phyloP scores from a whole-genome alignment of 164 flowering plant species.

The Brasenia schreberi region DNA sequence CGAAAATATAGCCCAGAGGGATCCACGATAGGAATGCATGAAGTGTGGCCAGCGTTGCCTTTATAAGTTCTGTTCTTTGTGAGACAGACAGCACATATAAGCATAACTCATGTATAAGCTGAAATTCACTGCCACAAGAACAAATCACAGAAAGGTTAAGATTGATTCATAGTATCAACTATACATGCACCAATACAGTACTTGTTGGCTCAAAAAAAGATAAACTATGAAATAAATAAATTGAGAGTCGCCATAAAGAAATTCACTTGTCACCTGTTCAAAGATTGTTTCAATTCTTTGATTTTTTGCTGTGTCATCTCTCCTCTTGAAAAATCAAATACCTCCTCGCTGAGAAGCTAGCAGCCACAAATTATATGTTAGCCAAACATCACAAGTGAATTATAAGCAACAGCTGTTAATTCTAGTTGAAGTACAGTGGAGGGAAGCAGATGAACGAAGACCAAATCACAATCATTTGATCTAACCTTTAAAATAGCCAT shows the following conservation, averaged over 20 bases:
- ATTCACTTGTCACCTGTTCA: constrained; percentile 52
- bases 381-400: not conserved
- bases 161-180: not conserved
- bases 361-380: not conserved
- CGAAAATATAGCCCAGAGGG: constrained; percentile 95
- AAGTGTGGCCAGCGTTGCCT: constrained; percentile 87
- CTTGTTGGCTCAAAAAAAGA: no score
- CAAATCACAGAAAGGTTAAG: not conserved
- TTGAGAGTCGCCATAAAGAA: not conserved
- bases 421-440: not conserved
- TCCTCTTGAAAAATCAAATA: constrained; percentile 97
- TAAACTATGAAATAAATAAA: no score
- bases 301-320: constrained; percentile 99
- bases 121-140: constrained; percentile 65
- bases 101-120: constrained; percentile 97
- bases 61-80: constrained; percentile 85
- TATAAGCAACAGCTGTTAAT: not conserved
- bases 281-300: constrained; percentile 88
- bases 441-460: not conserved
- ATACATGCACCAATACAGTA: no score
- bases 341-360: constrained; percentile 98
- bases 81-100: constrained; percentile 93
- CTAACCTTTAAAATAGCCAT: constrained; percentile 87
- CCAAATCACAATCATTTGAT: not conserved
- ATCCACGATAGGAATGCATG: constrained; percentile 99